Conservation (phyloP, 2,329 filamentous ascomycete genomes). For the Hymenoscyphus albidus region DNA sequence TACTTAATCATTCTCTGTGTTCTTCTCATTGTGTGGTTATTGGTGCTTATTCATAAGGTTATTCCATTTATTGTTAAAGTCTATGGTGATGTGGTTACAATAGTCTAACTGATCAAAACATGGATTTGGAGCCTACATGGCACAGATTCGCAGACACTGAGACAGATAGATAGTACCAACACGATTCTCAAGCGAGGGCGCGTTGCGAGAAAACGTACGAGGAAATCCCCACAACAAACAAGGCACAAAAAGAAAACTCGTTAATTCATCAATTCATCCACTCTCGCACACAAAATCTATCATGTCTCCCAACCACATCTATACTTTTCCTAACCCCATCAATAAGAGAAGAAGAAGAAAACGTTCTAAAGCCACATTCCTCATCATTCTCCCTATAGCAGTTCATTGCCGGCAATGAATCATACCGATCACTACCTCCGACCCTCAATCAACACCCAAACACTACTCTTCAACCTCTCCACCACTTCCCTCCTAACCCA, state of each 20-base stretch:
- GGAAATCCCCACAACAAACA: not conserved
- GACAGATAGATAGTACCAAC: no score
- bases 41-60: no score
- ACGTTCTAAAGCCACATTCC: not conserved
- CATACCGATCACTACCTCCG: not conserved
- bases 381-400: not conserved
- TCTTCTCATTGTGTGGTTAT: no score
- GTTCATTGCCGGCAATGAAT: not conserved
- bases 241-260: not conserved
- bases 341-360: not conserved
- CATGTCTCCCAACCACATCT: not conserved
- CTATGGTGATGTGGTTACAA: no score
- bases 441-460: conserved; percentile 40
- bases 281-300: not conserved
- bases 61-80: no score
- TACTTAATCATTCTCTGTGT: no score
- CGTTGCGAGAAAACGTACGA: no score
- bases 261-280: not conserved
- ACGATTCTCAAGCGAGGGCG: no score
- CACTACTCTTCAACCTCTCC: conserved; percentile 48
- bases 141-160: no score
- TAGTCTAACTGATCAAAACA: no score
- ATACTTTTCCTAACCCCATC: not conserved
- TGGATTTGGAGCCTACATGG: no score
- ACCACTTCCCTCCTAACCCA: conserved; percentile 57